phyloP scores from a whole-genome alignment of 495 filamentous ascomycete genomes.

The Neurospora cerealis region DNA sequence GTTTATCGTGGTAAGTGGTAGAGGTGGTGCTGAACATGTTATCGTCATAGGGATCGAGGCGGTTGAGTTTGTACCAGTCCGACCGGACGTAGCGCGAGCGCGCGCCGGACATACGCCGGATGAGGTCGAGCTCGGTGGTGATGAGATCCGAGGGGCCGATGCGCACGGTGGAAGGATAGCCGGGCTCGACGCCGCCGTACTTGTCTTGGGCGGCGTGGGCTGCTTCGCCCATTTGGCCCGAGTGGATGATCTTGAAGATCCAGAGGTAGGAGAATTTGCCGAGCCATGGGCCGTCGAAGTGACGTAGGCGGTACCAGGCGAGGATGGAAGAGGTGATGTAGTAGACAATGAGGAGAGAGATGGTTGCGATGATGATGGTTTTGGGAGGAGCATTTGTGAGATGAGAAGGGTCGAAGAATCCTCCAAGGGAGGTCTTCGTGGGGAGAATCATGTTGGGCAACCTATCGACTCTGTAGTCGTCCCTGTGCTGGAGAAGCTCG shows the following conservation, averaged over 20 bases:
- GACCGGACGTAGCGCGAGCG: conserved; percentile 25
- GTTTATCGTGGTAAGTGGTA: conserved; percentile 27
- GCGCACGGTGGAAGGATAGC: conserved; percentile 39
- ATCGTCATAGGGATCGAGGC: conserved; percentile 27
- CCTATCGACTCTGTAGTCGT: neutral
- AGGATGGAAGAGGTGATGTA: conserved; percentile 2
- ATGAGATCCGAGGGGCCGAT: conserved; percentile 43
- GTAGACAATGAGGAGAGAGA: conserved; percentile 2
- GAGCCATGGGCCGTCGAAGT: conserved; percentile 12
- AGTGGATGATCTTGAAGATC: conserved; percentile 3
- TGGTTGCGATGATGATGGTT: neutral
- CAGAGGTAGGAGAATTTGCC: conserved; percentile 17
- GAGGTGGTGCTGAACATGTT: conserved; percentile 30
- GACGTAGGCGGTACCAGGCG: conserved; percentile 14
- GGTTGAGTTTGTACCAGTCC: conserved; percentile 20
- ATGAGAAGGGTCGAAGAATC: neutral
- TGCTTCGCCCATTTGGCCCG: conserved; percentile 7
- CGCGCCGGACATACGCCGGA: conserved; percentile 24
- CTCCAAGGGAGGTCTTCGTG: neutral
- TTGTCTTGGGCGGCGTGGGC: conserved; percentile 18
- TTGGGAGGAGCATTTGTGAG: neutral
- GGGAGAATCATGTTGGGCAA: neutral
- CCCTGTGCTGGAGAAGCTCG: neutral
- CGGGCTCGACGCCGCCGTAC: neutral
- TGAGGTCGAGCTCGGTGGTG: conserved; percentile 26